Evolutionary conservation across 2,329 filamentous ascomycete genomes (phyloP).

Genomic region (Venturia asperata): DNA sequence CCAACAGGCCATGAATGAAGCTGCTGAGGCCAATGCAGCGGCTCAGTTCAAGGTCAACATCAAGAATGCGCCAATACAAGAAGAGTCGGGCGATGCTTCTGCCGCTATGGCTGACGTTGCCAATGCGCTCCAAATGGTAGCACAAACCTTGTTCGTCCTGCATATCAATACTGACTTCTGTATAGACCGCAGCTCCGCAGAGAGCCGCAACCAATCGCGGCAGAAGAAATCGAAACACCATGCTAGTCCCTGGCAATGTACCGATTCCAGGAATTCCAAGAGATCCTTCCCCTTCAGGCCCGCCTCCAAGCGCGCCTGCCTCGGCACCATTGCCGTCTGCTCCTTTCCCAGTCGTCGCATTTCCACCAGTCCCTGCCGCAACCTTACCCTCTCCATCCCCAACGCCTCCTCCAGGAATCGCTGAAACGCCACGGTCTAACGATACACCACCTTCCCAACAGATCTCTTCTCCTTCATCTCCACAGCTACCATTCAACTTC

Average conservation of each 20-base stretch:
- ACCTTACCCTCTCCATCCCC: slow-evolving; percentile 23
- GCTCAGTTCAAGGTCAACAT: slow-evolving; percentile 72
- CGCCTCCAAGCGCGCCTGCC: slow-evolving; percentile 20
- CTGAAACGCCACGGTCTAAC: background rate
- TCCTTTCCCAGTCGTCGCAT: slow-evolving; percentile 20
- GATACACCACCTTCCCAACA: slow-evolving; percentile 11
- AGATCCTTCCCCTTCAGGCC: slow-evolving; percentile 27
- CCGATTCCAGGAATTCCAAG: slow-evolving; percentile 33
- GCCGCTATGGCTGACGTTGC: slow-evolving; percentile 70
- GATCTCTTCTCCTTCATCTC: slow-evolving; percentile 20
- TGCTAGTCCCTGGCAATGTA: slow-evolving; percentile 58
- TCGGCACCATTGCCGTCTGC: slow-evolving; percentile 6
- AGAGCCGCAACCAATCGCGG: slow-evolving; percentile 66
- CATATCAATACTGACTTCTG: slow-evolving; percentile 21
- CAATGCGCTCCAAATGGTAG: slow-evolving; percentile 57
- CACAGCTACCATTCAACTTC: slow-evolving; percentile 20
- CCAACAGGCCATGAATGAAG: slow-evolving; percentile 65
- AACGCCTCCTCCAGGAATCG: slow-evolving; percentile 1
- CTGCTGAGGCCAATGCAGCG: slow-evolving; percentile 47
- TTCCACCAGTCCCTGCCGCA: slow-evolving; percentile 21
- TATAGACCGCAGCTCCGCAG: slow-evolving; percentile 24
- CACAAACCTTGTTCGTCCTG: slow-evolving; percentile 22
- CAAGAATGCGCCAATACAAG: slow-evolving; percentile 66
- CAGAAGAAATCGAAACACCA: slow-evolving; percentile 82
- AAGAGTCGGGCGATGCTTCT: slow-evolving; percentile 66